phyloP scores from a whole-genome alignment of 2,329 filamentous ascomycete species.

The Phialophora macrospora region DNA sequence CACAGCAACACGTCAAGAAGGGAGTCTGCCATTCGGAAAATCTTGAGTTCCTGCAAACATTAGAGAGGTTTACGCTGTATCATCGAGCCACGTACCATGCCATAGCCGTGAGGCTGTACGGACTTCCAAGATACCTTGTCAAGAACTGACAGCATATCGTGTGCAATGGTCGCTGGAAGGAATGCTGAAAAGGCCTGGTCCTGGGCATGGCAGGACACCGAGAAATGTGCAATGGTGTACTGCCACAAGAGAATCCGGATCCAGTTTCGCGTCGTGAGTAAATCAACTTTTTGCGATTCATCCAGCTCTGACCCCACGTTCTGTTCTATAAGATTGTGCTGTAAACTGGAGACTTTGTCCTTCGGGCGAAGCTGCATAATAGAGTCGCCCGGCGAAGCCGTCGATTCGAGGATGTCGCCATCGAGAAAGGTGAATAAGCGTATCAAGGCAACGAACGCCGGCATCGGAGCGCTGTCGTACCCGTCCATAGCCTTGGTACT shows the following conservation, averaged over 20 bases:
- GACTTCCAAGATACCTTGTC: slow-evolving; percentile 16
- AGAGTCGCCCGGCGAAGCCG: background rate
- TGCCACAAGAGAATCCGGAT: slow-evolving; percentile 21
- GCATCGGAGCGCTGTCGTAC: slow-evolving; percentile 10
- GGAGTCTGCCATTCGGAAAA: slow-evolving; percentile 17
- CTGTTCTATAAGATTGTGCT: slow-evolving; percentile 8
- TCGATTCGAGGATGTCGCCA: slow-evolving; percentile 9
- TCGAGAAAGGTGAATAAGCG: slow-evolving; percentile 20
- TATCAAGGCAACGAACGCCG: slow-evolving; percentile 11
- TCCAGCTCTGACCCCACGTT: background rate
- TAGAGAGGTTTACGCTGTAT: background rate
- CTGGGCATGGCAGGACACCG: slow-evolving; percentile 11
- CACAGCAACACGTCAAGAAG: slow-evolving; percentile 19
- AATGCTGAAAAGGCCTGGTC: slow-evolving; percentile 20
- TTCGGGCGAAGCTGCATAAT: background rate
- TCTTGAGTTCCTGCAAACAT: slow-evolving; percentile 20
- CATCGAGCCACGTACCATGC: slow-evolving; percentile 13
- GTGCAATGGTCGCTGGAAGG: slow-evolving; percentile 12
- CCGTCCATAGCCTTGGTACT: background rate
- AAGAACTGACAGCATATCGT: slow-evolving; percentile 12
- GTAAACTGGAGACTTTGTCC: background rate
- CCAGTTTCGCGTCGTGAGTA: slow-evolving; percentile 18
- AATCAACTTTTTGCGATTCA: slow-evolving; percentile 18
- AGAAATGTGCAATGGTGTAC: slow-evolving; percentile 17
- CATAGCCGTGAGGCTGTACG: slow-evolving; percentile 18